phyloP scores from a whole-genome alignment of 495 filamentous ascomycete species.

The Penicillium cataractarum region DNA sequence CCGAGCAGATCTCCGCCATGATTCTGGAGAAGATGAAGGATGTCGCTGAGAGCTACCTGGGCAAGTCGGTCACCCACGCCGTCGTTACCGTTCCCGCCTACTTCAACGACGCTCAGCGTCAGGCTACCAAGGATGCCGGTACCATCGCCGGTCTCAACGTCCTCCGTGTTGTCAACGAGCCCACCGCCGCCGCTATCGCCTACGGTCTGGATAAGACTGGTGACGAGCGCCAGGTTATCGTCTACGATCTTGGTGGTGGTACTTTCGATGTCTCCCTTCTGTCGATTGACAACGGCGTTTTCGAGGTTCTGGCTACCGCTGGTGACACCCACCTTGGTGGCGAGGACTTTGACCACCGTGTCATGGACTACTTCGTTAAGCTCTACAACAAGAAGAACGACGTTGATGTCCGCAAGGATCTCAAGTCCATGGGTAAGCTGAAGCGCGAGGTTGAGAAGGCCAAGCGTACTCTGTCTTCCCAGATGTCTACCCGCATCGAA shows the following conservation, averaged over 20 bases:
- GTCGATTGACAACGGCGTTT: conserved; percentile 95
- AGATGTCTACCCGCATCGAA: conserved; percentile 97
- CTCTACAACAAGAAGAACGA: conserved; percentile 98
- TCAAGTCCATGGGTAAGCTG: conserved; percentile 99
- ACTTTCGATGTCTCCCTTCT: conserved; percentile 99
- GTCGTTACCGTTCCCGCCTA: conserved; percentile 97
- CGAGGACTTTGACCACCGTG: conserved; percentile 98
- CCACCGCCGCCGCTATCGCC: conserved; percentile 92
- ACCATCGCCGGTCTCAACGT: conserved; percentile 95
- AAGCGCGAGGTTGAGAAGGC: conserved; percentile 99
- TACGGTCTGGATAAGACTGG: conserved; percentile 90
- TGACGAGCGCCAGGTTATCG: conserved; percentile 88
- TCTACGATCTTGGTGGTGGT: conserved; percentile 99
- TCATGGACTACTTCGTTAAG: conserved; percentile 98
- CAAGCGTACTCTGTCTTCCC: conserved; percentile 97
- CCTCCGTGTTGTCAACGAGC: conserved; percentile 95
- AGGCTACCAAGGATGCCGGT: conserved; percentile 97
- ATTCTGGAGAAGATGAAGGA: conserved; percentile 93
- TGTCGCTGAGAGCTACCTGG: conserved; percentile 85
- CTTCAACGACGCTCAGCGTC: conserved; percentile 97
- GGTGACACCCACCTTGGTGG: conserved; percentile 99
- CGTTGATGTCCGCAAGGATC: conserved; percentile 89
- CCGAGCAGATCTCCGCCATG: conserved; percentile 84
- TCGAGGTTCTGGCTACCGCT: conserved; percentile 96
- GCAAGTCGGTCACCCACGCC: conserved; percentile 90